Base-by-base conservation (phyloP, 495 filamentous ascomycete species). In the Hypoxylon fragiforme region DNA sequence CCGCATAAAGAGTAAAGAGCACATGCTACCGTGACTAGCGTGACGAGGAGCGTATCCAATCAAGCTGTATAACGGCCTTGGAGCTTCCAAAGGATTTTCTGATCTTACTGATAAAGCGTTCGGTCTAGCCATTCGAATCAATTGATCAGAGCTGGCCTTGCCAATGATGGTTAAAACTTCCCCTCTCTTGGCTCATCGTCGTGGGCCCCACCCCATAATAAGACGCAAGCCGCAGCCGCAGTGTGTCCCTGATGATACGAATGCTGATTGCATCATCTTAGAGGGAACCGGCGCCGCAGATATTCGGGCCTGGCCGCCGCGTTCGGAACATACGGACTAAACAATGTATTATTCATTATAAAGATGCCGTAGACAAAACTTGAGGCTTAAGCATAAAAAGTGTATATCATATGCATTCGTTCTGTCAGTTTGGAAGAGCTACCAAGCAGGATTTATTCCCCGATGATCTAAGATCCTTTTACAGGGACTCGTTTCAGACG, bases 391-490 rank as follows among this genome's bases (percentile, higher is more conserved):
- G 39, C n/a, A 22, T 9, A 43, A 22, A 18, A n/a, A 14, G 41
- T 14, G 26, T 11, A 36, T 14, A 15, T n/a, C 15, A 19, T n/a
- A 19, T 42, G 20, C 34, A 44, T 32, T 34, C 37, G 32, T 44
- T 32, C 52, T 44, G 36, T 40, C 14, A n/a, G n/a, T 48, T 36
- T 32, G 34, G 38, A 49, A 31, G 20, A 48, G 22, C 12, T 12
- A 45, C 16, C 39, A 39, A 51, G 47, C 41, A 61, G 24, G 51
- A 61, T 53, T 62, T 62, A 61, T 53, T 62, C 57, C 45, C 52
- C 58, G 52, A 57, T 52, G 21, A 44, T 57, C 58, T 48, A 45
- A 41, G 58, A 57, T 52, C 44, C 50, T 30, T 48, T 53, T 34
- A 38, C 57, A 62, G 37, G 47, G 58, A 24, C 22, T 57, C 52